Evolutionary conservation across 192 early-diverging fungal genomes (phyloP), one percentile per base, ranked within the genome.

Genomic region (Thamnidium elegans): DNA sequence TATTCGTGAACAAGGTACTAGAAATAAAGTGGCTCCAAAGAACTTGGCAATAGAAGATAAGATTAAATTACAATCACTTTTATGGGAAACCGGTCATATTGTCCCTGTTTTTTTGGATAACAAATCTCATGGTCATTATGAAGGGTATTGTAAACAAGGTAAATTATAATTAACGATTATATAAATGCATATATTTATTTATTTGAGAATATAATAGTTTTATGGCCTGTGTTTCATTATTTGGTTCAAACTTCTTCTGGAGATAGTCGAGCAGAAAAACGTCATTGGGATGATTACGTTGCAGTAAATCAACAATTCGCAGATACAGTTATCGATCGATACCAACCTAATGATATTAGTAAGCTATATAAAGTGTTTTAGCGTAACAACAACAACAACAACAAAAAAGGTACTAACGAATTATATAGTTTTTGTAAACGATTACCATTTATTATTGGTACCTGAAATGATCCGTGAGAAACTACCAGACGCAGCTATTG

Each of bases 221-320:
- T 99, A 43, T 99, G 94, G 95, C 95, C 95, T 42, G 73, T 99
- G 66, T 89, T 99, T 62, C 95, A 97, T 76, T 99, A 97, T 73
- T 86, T 95, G 34, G 78, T 95, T 50, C 93, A 91, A 90, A 87
- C 88, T 62, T 80, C 81, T 43, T 81, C 89, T 14, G 82, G 84
- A 10, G 84, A 89, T 55, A 82, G 86, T 46, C 78, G 85, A 21
- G 71, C 77, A 15, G 90, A 93, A 70, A 70, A 71, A 32, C 67
- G 71, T 4, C 84, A 88, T 75, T 99, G 89, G 90, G 79, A 77
- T 15, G 85, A 92, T 67, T 99, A 97, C 76, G 74, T 82, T 51
- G 81, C 83, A 63, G 92, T 93, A 23, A 95, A 96, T 81, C 72
- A 86, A 72, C 75, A 74, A 55, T 94, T 96, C 78, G 86, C 92